Evolutionary conservation across 352 stramenopile genomes (phyloP), one percentile per base, ranked within the genome.

Genomic region (Globisporangium spinosum): DNA sequence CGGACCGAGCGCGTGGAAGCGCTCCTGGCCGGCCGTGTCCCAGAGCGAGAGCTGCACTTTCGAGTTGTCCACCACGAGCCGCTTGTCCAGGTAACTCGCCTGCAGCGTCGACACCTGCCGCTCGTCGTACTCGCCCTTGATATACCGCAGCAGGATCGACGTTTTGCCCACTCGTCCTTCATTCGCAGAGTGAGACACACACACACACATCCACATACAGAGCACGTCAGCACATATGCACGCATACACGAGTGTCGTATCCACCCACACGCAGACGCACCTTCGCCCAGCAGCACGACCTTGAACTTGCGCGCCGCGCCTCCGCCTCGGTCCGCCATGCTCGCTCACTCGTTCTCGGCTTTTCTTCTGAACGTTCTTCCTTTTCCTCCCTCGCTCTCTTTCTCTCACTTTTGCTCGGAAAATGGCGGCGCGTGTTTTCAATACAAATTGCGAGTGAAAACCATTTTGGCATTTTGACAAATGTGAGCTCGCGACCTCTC

Each of bases 131-230:
- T 97, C 89, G 74, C 94, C 91, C 72, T 96, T 95, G 70, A 97
- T 94, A 73, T 97, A 98, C 43, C 93, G 85, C 64, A 98, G 71
- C 22, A 98, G 74, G 59, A 98, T 98, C 40, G 93, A 98, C 32
- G 94, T 98, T 76, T 98, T 98, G 53, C 94, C 94, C 54, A 98
- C 94, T 54, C 93, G 89, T 43, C 93, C 94, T 97, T 82, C 61
- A 51, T 51, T 51, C 17, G 5, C 12, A 12, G 9, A 43, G 35
- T 17, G 35, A 43, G 1, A 47, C 38, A n/a, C 5, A 49, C 40
- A 49, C 0, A 47, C 10, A 20, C 13, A 6, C 38, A 45, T 4
- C 17, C 40, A 59, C 22, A 22, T 6, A 60, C 1, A 20, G 15
- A 49, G 43, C 17, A 23, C 4, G 6, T 51, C 17, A 51, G 43